Evolutionary conservation across 495 filamentous ascomycete species (phyloP), one percentile per base, ranked within the genome.

Genomic region (Niebla homalea): DNA sequence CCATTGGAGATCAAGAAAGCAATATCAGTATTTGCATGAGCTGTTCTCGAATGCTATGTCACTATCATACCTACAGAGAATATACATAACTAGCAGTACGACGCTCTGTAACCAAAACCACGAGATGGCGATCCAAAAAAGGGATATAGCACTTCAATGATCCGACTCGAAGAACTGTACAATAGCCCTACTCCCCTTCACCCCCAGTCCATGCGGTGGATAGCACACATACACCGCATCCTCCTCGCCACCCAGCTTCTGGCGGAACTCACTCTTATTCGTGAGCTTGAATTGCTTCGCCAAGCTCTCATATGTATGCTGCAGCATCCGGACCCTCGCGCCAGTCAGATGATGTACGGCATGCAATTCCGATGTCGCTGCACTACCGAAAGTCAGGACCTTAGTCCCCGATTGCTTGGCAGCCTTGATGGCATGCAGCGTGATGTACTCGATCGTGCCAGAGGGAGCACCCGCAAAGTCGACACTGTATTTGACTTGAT

Each of bases 401-500:
- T 74, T 75, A 40, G 81, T 70, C 35, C 85, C 85, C 0, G 68
- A 60, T 32, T 75, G 71, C 35, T 78, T 76, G 23, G 85, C 75
- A 25, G 72, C 69, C 58, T 82, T 78, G 60, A 94, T 79, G n/a
- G 85, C 79, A 58, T 81, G 77, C 18, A 83, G 80, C 57, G 89
- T 84, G 43, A 88, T 75, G 3, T 75, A 69, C 65, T 94, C 87
- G 54, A 92, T 94, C 32, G 81, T 81, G 49, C 87, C 87, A 49
- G 72, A 82, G 3, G 86, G 84, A 3, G 85, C 73, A 16, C 75
- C 76, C 15, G 86, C 86, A 71, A 94, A 92, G 62, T 90, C 86
- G 50, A 92, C 76, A 38, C 80, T 80, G 66, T 86, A 90, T 67
- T 94, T 92, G 65, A 92, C 80, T 67, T 94, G 87, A 73, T 84